Percentiles rank a stretch among this genome's conserved stretches.
Evolutionary conservation across 208 protist genomes (phyloP).

Genomic region (Acanthamoeba culbertsoni): DNA sequence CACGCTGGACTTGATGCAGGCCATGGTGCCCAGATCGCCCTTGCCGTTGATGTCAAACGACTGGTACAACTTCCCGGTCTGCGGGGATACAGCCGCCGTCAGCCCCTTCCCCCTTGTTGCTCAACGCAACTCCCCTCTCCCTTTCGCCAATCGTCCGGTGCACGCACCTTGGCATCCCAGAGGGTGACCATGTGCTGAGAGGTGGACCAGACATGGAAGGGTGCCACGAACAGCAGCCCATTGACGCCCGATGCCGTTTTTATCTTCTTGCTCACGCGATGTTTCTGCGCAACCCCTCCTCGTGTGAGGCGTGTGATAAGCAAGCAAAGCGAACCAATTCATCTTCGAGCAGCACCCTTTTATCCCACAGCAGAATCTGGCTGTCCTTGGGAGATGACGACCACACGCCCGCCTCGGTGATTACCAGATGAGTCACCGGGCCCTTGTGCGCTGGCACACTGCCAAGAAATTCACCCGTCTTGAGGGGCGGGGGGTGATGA

Average conservation of each 20-base stretch:
- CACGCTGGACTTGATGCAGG: neutral
- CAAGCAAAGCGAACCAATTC: neutral
- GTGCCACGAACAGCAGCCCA: conserved; percentile 16
- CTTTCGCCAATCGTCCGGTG: too few species aligned
- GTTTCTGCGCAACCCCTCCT: too few species aligned
- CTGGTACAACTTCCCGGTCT: conserved; percentile 35
- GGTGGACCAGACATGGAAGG: conserved; percentile 55
- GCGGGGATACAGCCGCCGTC: too few species aligned
- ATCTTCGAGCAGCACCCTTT: neutral
- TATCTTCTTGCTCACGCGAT: conserved; percentile 21
- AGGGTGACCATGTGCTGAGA: neutral
- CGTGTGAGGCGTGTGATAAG: neutral
- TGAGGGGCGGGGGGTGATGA: neutral
- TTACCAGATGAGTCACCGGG: neutral
- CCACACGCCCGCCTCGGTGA: conserved; percentile 26
- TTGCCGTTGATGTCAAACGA: neutral
- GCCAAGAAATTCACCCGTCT: neutral
- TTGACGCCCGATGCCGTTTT: neutral
- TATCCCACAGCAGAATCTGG: conserved; percentile 24
- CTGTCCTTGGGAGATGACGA: conserved; percentile 3
- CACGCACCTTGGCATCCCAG: conserved; percentile 31
- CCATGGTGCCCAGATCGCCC: neutral
- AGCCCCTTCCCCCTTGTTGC: too few species aligned
- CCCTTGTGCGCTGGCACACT: neutral
- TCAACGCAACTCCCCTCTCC: too few species aligned